A percentile compares a stretch with the other conserved stretches of the same genome.
phyloP scores from a whole-genome alignment of 1,139 yeast genomes.

The Saccharomyces hybrid region DNA sequence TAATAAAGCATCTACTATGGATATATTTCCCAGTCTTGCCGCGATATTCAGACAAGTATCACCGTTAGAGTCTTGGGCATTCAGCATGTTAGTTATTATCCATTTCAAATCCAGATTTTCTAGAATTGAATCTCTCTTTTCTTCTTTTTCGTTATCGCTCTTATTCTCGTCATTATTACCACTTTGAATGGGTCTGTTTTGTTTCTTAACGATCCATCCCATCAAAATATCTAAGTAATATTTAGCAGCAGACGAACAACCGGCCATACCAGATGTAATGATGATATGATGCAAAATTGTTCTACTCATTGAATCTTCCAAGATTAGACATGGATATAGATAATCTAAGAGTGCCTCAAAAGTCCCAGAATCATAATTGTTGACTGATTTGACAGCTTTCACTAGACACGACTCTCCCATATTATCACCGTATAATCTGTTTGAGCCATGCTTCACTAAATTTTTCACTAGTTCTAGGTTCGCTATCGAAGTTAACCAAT shows the following conservation, averaged over 20 bases:
- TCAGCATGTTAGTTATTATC: conserved; percentile 58
- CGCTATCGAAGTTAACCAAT: conserved; percentile 93
- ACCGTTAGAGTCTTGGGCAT: conserved; percentile 75
- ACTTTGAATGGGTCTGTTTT: conserved; percentile 13
- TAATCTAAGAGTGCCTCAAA: conserved; percentile 67
- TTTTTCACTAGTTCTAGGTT: conserved; percentile 65
- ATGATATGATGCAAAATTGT: conserved; percentile 93
- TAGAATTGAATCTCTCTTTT: conserved; percentile 35
- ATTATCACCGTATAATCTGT: conserved; percentile 64
- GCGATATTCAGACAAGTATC: conserved; percentile 88
- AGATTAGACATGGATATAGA: conserved; percentile 65
- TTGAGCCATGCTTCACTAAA: conserved; percentile 56
- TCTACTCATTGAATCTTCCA: conserved; percentile 69
- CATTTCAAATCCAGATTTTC: conserved; percentile 44
- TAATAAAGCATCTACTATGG: conserved; percentile 70
- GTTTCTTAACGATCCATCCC: conserved; percentile 64
- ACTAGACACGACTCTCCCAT: conserved; percentile 87
- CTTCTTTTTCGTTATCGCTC: neutral
- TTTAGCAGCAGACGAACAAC: conserved; percentile 59
- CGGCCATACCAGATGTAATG: conserved; percentile 62
- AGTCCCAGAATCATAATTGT: conserved; percentile 67
- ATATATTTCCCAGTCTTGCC: conserved; percentile 75
- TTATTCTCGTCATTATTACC: neutral
- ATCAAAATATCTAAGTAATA: conserved; percentile 70
- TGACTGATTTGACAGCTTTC: conserved; percentile 82